These are phyloP conservation scores for Kodamaea restingae DNA, from an alignment of 805 yeast genomes.

Conservation along the genomic window DNA sequence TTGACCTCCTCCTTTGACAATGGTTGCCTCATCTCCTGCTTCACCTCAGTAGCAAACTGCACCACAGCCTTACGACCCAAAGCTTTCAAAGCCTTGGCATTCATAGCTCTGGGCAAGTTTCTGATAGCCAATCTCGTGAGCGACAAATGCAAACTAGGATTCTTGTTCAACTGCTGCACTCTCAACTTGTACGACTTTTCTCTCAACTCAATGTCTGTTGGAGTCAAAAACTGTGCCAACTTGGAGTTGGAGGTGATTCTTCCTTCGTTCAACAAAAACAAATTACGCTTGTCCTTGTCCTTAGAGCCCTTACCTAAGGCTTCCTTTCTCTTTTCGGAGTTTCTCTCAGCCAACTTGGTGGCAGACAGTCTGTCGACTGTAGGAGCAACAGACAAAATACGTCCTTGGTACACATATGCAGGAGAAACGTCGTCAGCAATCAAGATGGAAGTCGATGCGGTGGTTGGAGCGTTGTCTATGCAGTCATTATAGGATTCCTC, in stretches of 20 bases:
- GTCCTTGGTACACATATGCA: conserved; percentile 85
- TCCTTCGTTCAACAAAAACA: conserved; percentile 90
- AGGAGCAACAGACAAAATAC: conserved; percentile 77
- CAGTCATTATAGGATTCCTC: conserved; percentile 65
- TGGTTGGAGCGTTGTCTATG: conserved; percentile 72
- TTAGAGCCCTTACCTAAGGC: conserved; percentile 74
- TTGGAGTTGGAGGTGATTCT: conserved; percentile 78
- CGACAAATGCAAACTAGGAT: conserved; percentile 89
- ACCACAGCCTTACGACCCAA: conserved; percentile 93
- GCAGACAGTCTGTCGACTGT: conserved; percentile 90
- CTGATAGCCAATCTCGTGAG: conserved; percentile 92
- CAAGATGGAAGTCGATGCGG: conserved; percentile 57
- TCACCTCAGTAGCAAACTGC: conserved; percentile 87
- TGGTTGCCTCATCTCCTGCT: conserved; percentile 69
- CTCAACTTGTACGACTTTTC: conserved; percentile 83
- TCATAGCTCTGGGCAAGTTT: conserved; percentile 90
- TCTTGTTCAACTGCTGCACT: conserved; percentile 84
- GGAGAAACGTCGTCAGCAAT: conserved; percentile 92
- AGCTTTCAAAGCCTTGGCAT: conserved; percentile 81
- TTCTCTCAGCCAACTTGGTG: conserved; percentile 62
- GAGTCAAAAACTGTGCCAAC: conserved; percentile 63
- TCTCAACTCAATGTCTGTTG: conserved; percentile 78
- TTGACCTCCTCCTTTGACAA: conserved; percentile 82
- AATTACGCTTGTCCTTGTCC: conserved; percentile 77
- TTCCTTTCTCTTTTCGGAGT: conserved; percentile 69